Evolutionary conservation across 306 rosid species (phyloP), one percentile per base, ranked within the genome.

Genomic region (Cucumis cinereus): DNA sequence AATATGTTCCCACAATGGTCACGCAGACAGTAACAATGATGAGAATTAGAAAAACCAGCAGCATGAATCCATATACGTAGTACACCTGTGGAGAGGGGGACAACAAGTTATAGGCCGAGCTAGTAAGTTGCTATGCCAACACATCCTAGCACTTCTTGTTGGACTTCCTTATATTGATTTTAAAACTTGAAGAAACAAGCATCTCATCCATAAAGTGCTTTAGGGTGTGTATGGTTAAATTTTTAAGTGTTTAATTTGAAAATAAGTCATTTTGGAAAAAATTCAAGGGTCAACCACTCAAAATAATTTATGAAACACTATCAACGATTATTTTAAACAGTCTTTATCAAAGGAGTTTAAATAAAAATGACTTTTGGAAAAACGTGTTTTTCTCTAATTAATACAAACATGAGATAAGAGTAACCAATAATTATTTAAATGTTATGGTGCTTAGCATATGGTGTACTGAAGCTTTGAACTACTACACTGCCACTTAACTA

Each of bases 31-130:
- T 95, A 60, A 95, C 99, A 73, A 92, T 89, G 40, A 89, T 28
- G 79, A 95, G 97, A 86, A 95, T 95, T 85, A 95, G 71, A 81
- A 95, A 95, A 84, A 95, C 99, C 77, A 95, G 91, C 58, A 95
- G 90, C 99, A 95, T 95, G 88, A 95, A 95, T 66, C 99, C 98
- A 77, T 95, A 95, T 79, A 95, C 99, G 73, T 95, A 95, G 87
- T 95, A 95, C 86, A 95, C 99, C 99, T 95, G 98, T 79, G 40
- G 78, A 54, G 79, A 82, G 77, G 83, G 57, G 52, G 56, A 75
- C 72, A 79, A 63, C 81, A 47, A 20, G 57, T 40, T 26, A 58
- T 73, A 78, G 41, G 23, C 30, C 8, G 7, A 20, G 19, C 54
- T 67, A 41, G 35, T 11, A 20, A 11, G 53, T 9, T 35, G 1